Percentiles rank a stretch among this genome's conserved stretches.
phyloP scores from a whole-genome alignment of 139 green algal genomes.

The Monoraphidium neglectum region DNA sequence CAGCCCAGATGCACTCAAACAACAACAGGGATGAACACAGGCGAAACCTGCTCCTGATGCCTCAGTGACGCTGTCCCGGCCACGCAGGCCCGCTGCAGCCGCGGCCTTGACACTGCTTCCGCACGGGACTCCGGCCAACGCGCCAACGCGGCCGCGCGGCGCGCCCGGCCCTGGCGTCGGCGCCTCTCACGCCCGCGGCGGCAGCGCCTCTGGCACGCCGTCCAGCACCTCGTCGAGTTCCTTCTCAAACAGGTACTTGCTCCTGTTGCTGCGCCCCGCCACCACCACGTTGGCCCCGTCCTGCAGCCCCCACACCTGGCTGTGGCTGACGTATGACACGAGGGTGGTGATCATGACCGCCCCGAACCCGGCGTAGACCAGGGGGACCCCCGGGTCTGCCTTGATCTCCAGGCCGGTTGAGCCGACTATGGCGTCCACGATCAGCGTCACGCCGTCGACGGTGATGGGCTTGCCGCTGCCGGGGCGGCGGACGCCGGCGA shows the following conservation, averaged over 20 bases:
- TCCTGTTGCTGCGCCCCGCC: slow-evolving; percentile 84
- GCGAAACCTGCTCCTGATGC: too few species aligned
- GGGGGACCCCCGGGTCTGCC: slow-evolving; percentile 92
- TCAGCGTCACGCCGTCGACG: slow-evolving; percentile 79
- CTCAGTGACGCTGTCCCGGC: too few species aligned
- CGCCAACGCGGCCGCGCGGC: too few species aligned
- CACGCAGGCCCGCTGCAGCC: too few species aligned
- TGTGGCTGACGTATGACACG: slow-evolving; percentile 94
- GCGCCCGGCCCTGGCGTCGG: neutral
- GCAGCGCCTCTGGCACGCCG: slow-evolving; percentile 63
- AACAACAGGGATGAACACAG: too few species aligned
- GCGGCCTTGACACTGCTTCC: too few species aligned
- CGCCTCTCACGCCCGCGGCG: neutral
- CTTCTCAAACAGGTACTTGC: slow-evolving; percentile 74
- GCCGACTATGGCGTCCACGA: slow-evolving; percentile 77
- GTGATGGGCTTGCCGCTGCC: slow-evolving; percentile 84
- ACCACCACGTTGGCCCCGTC: slow-evolving; percentile 75
- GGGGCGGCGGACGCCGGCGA: slow-evolving; percentile 91
- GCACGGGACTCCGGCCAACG: too few species aligned
- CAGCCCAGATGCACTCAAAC: too few species aligned
- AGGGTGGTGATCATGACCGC: slow-evolving; percentile 95
- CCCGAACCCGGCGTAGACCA: slow-evolving; percentile 90
- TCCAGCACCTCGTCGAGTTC: slow-evolving; percentile 82
- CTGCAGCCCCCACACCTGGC: slow-evolving; percentile 88
- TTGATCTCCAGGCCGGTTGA: slow-evolving; percentile 91